A percentile compares a stretch with the other conserved stretches of the same genome.
These are phyloP conservation scores for Fistulina hepatica DNA, from an alignment of 1,284 basidiomycete genomes.

Conservation along the genomic window DNA sequence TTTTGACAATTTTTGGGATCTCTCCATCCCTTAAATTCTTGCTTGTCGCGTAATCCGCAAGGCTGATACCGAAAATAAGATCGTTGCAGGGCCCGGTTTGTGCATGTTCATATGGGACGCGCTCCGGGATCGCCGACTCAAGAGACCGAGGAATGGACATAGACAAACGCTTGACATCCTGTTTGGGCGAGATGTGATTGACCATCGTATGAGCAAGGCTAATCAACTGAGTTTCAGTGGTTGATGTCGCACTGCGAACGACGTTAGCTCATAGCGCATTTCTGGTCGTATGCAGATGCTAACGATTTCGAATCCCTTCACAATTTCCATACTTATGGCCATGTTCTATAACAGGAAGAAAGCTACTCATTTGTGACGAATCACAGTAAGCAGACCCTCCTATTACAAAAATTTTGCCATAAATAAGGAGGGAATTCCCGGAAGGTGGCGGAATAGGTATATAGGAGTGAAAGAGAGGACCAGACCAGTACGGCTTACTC, in stretches of 20 bases:
- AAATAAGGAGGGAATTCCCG: no score
- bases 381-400: no score
- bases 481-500: conserved; percentile 18
- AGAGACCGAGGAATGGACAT: conserved; percentile 48
- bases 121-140: conserved; percentile 51
- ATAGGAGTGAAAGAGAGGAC: conserved; percentile 7
- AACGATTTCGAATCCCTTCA: no score
- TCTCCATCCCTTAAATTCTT: conserved; percentile 65
- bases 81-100: conserved; percentile 82
- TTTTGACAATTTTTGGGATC: conserved; percentile 74
- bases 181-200: conserved; percentile 56
- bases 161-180: conserved; percentile 51
- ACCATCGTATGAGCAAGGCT: conserved; percentile 46
- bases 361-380: no score
- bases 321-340: no score
- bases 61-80: conserved; percentile 85
- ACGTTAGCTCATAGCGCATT: conserved; percentile 2
- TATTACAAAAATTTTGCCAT: no score
- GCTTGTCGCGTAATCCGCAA: conserved; percentile 87
- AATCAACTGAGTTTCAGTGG: conserved; percentile 59
- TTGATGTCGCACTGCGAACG: conserved; percentile 45
- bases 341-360: no score
- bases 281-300: not conserved
- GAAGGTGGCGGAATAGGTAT: no score
- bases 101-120: conserved; percentile 67